Evolutionary conservation across 2,329 filamentous ascomycete species (phyloP).

Genomic region (Beauveria australis): DNA sequence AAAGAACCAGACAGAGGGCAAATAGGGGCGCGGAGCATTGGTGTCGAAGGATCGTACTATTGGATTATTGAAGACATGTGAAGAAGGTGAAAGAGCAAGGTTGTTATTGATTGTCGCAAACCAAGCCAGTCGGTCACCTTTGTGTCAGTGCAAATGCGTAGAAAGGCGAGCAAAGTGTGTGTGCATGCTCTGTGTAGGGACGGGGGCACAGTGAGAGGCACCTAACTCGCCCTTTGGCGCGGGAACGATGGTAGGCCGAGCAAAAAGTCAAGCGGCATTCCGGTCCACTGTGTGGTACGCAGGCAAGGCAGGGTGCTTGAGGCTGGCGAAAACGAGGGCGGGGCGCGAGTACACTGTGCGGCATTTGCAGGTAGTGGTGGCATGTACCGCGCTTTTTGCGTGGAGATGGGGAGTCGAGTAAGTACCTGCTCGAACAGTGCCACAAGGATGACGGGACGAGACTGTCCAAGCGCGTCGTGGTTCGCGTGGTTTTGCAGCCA

Average conservation of each 20-base stretch:
- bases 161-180: not conserved
- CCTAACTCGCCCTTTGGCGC: not conserved
- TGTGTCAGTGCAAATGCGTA: not conserved
- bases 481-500: not conserved
- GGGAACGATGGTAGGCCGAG: not conserved
- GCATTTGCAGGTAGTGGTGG: not conserved
- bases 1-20: not conserved
- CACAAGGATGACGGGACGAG: constrained; percentile 15
- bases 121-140: not conserved
- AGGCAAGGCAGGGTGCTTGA: not conserved
- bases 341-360: constrained; percentile 29
- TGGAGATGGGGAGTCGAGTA: constrained; percentile 21
- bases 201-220: constrained; percentile 2
- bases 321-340: not conserved
- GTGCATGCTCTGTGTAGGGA: not conserved
- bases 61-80: no score
- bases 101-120: not conserved
- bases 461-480: constrained; percentile 10
- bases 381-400: constrained; percentile 29
- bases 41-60: not conserved
- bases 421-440: constrained; percentile 35
- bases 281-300: constrained; percentile 3
- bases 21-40: no score
- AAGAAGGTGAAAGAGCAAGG: not conserved
- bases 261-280: not conserved